Evolutionary conservation across 1,139 yeast species (phyloP).

Genomic region (Suhomyces coccinellae): DNA sequence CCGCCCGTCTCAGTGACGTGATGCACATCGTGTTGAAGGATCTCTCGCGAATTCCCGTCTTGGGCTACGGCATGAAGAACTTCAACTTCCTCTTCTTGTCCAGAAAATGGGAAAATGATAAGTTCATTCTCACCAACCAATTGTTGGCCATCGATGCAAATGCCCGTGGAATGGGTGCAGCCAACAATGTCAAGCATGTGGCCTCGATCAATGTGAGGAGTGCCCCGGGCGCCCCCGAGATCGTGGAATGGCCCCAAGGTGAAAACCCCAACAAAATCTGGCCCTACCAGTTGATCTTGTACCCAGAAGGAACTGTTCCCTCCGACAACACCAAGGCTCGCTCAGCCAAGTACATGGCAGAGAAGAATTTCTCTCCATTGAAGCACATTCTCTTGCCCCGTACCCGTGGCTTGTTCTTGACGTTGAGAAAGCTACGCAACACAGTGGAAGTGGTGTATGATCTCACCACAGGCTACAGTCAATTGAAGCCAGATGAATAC

Average conservation of each 20-base stretch:
- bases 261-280: conserved; percentile 29
- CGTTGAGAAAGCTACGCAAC: conserved; percentile 57
- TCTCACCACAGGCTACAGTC: conserved; percentile 79
- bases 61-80: conserved; percentile 86
- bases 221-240: conserved; percentile 15
- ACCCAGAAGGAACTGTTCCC: conserved; percentile 94
- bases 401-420: conserved; percentile 71
- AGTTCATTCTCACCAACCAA: conserved; percentile 54
- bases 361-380: conserved; percentile 47
- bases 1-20: conserved; percentile 60
- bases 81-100: conserved; percentile 78
- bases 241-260: conserved; percentile 42
- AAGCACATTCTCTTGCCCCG: conserved; percentile 78
- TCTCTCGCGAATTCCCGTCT: conserved; percentile 66
- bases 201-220: conserved; percentile 21
- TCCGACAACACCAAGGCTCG: conserved; percentile 62
- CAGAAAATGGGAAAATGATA: conserved; percentile 83
- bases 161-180: conserved; percentile 53
- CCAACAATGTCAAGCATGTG: conserved; percentile 44
- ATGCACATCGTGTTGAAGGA: conserved; percentile 81
- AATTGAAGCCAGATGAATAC: conserved; percentile 57
- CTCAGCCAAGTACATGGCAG: conserved; percentile 57
- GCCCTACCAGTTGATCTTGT: conserved; percentile 63
- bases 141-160: conserved; percentile 57
- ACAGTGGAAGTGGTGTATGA: conserved; percentile 75